Percentiles rank a stretch among this genome's conserved stretches.
Conservation (phyloP, 352 stramenopile species). For the Phytophthora macrochlamydospora region DNA sequence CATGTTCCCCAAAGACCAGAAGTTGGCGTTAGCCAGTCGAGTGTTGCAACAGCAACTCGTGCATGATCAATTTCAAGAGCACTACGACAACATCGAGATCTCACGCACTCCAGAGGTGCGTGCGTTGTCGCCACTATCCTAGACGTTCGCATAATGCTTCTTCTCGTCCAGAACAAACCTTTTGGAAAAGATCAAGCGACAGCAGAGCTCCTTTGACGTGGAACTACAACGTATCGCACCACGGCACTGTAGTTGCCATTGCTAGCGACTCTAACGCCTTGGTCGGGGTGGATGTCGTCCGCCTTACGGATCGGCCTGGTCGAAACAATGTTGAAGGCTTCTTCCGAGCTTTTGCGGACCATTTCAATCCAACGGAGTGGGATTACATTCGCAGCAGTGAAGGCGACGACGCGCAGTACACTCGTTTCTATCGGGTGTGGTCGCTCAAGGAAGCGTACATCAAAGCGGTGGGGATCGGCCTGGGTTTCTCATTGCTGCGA, state of each 20-base stretch:
- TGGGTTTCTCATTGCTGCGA: conserved; percentile 65
- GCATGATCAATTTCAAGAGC: conserved; percentile 36
- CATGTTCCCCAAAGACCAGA: conserved; percentile 71
- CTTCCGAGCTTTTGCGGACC: conserved; percentile 58
- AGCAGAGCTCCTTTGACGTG: conserved; percentile 32
- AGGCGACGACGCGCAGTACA: conserved; percentile 35
- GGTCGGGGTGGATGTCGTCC: conserved; percentile 78
- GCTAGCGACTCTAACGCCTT: conserved; percentile 41
- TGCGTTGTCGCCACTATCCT: background rate
- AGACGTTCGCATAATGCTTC: background rate
- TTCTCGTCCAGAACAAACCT: conserved; percentile 55
- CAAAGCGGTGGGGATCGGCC: conserved; percentile 71
- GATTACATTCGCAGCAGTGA: conserved; percentile 41
- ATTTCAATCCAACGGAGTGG: conserved; percentile 75
- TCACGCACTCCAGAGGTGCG: conserved; percentile 59
- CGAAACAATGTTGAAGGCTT: conserved; percentile 40
- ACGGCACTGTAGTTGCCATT: conserved; percentile 73
- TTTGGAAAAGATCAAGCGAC: conserved; percentile 43
- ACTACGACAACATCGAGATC: conserved; percentile 50
- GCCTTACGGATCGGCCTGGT: conserved; percentile 53
- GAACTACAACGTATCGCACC: conserved; percentile 88
- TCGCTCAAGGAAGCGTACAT: conserved; percentile 83
- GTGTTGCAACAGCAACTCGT: conserved; percentile 65
- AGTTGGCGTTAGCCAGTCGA: conserved; percentile 67
- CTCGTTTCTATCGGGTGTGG: conserved; percentile 71